Evolutionary conservation across 202 grass and related monocot genomes (phyloP), one percentile per base, ranked within the genome.

Genomic region (Saccharum hybrid): DNA sequence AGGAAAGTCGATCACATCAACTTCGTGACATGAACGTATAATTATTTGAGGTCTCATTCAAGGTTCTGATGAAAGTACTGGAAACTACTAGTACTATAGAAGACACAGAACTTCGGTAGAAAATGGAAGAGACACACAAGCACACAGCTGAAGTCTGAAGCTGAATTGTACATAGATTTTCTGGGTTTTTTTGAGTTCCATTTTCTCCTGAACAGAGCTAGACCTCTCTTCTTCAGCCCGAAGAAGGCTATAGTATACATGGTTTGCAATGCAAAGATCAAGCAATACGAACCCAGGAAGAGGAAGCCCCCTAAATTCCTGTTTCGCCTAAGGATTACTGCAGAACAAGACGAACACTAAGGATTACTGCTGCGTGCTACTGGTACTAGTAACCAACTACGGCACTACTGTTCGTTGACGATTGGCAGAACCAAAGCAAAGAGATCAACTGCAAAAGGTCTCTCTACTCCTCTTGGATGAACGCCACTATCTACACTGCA

Each of bases 191-290:
- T 7, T 13, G 8, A 13, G 23, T 4, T 49, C 23, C 23, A 73
- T 74, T 36, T 36, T 36, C 30, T 54, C 15, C 28, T 19, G 23
- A 87, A 82, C 64, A 52, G 33, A 2, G 21, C 65, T 57, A 23
- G 22, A 16, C 21, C 9, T 16, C 15, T 48, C 51, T 71, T 77
- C 77, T 48, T 46, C 49, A 76, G 38, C 30, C 8, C 7, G 34
- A 45, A 45, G 34, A 56, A 37, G 46, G 9, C 61, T 88, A 40
- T 72, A 49, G 38, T 84, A 21, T 77, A 67, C 66, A 81, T 37
- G 48, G 28, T 26, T 56, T 45, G 14, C 14, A 39, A 63, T 28
- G 23, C 21, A 46, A 37, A 85, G 56, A 48, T 4, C 2, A 64
- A 64, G 16, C 80, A 36, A 9, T 1, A 70, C 23, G 2, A 48